Conservation (phyloP, 2,329 filamentous ascomycete species). For the Hansfordia pulvinata region DNA sequence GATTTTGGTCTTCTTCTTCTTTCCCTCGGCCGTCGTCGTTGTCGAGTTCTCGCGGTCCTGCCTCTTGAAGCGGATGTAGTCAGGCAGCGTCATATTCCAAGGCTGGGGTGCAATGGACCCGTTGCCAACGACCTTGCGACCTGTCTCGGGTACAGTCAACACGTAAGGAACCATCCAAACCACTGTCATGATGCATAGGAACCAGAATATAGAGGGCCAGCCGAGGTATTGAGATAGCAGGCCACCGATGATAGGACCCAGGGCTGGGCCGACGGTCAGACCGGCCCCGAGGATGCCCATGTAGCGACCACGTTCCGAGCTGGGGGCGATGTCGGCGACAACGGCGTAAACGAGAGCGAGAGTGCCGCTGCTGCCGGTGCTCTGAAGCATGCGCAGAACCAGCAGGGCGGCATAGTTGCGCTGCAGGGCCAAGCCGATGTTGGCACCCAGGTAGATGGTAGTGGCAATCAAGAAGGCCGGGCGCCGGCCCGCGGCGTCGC, state of each 20-base stretch:
- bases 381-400: constrained; percentile 48
- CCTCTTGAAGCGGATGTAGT: constrained; percentile 27
- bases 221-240: constrained; percentile 48
- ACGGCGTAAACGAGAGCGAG: constrained; percentile 60
- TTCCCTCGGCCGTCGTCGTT: no score
- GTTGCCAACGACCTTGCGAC: constrained; percentile 46
- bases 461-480: constrained; percentile 47
- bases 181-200: constrained; percentile 40
- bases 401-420: constrained; percentile 42
- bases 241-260: constrained; percentile 51
- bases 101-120: constrained; percentile 43
- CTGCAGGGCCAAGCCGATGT: constrained; percentile 45
- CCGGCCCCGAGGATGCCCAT: constrained; percentile 53
- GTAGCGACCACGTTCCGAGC: constrained; percentile 57
- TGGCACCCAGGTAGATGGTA: constrained; percentile 41
- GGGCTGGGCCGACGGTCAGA: constrained; percentile 37
- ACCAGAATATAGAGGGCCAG: constrained; percentile 61
- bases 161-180: constrained; percentile 38
- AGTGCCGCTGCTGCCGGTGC: constrained; percentile 51
- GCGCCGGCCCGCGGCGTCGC: constrained; percentile 45
- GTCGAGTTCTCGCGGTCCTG: no score
- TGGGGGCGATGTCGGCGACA: constrained; percentile 57
- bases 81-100: constrained; percentile 44
- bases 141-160: constrained; percentile 45
- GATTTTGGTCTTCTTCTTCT: constrained; percentile 20